Evolutionary conservation across 345 rosid species (phyloP).

Genomic region (Psidium friedrichsthalianum): DNA sequence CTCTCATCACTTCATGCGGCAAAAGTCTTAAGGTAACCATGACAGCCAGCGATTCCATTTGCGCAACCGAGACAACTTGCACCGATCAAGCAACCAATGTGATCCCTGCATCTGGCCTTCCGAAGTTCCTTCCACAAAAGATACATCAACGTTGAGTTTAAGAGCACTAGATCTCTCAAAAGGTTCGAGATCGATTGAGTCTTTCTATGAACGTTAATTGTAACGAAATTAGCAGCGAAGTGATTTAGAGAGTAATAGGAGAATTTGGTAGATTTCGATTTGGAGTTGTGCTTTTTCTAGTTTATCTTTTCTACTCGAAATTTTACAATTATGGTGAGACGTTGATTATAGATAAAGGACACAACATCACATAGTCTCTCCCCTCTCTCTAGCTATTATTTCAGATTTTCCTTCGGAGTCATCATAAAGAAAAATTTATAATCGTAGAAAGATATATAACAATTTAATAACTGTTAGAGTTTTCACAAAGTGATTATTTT

Average conservation of each 20-base stretch:
- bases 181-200: background rate
- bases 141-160: background rate
- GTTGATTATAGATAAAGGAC: background rate
- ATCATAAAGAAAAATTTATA: too few relatives aligned
- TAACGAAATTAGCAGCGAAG: background rate
- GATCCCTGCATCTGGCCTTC: background rate
- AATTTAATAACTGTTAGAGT: too few relatives aligned
- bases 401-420: too few relatives aligned
- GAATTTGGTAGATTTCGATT: background rate
- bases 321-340: background rate
- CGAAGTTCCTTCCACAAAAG: background rate
- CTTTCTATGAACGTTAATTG: background rate
- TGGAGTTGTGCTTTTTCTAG: background rate
- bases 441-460: too few relatives aligned
- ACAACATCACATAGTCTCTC: too few relatives aligned
- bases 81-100: too few relatives aligned
- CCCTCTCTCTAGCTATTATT: background rate
- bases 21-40: background rate
- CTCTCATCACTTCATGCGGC: background rate
- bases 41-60: background rate
- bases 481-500: too few relatives aligned
- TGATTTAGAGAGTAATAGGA: background rate
- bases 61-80: background rate
- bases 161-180: background rate
- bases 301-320: background rate